A percentile compares a stretch with the other conserved stretches of the same genome.
Evolutionary conservation across 805 yeast species (phyloP).

Genomic region (Ogataea salicorniae): DNA sequence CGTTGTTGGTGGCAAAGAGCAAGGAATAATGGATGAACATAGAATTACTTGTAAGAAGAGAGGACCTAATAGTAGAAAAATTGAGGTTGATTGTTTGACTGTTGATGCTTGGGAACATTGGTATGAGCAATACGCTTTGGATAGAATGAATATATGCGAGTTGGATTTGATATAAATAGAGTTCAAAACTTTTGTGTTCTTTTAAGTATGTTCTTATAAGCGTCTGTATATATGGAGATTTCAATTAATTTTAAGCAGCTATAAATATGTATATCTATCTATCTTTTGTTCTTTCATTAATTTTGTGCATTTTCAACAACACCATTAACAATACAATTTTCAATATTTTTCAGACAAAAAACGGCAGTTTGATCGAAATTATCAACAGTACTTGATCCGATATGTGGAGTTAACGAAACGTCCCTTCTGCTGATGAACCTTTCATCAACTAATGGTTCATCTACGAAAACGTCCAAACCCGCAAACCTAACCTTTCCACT

Average conservation of each 20-base stretch:
- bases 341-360: slow-evolving; percentile 52
- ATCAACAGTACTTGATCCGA: slow-evolving; percentile 63
- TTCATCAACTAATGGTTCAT: slow-evolving; percentile 54
- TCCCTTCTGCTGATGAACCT: slow-evolving; percentile 52
- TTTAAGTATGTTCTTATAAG: too few relatives aligned
- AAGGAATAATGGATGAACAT: not conserved
- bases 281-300: slow-evolving; percentile 1
- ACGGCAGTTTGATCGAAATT: slow-evolving; percentile 48
- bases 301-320: slow-evolving; percentile 16
- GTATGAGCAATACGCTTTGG: slow-evolving; percentile 20
- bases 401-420: slow-evolving; percentile 64
- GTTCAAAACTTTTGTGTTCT: too few relatives aligned
- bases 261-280: not conserved
- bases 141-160: slow-evolving; percentile 9
- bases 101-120: slow-evolving; percentile 31
- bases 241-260: not conserved
- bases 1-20: slow-evolving; percentile 4
- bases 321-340: slow-evolving; percentile 36
- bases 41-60: slow-evolving; percentile 10
- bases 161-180: slow-evolving; percentile 2
- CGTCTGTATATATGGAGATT: not conserved
- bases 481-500: slow-evolving; percentile 57
- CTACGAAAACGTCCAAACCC: slow-evolving; percentile 67
- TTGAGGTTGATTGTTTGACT: slow-evolving; percentile 29
- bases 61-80: slow-evolving; percentile 5